Conservation (phyloP, 176 grass and related monocot species). For the Oryza rufipogon region DNA sequence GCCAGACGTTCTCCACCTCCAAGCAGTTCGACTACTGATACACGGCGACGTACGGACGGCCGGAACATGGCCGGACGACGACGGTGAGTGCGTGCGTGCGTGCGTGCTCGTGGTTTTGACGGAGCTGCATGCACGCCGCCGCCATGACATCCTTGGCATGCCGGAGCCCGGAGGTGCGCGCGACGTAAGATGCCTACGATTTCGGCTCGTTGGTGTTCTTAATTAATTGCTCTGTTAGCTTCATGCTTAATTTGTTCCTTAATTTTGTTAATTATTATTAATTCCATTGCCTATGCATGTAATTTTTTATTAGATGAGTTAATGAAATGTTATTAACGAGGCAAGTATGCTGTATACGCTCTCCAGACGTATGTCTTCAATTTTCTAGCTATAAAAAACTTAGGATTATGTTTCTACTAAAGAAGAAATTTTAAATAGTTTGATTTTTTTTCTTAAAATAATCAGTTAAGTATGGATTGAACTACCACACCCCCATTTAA, state of each 20-base stretch:
- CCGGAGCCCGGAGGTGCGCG: slow-evolving; percentile 23
- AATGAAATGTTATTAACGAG: too few relatives aligned
- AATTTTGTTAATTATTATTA: too few relatives aligned
- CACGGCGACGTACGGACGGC: background rate
- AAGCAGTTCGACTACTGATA: slow-evolving; percentile 55
- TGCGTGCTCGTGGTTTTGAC: slow-evolving; percentile 38
- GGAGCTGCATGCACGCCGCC: slow-evolving; percentile 15
- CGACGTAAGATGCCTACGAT: background rate
- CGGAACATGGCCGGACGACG: background rate
- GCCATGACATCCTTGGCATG: slow-evolving; percentile 27
- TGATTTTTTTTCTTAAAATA: background rate
- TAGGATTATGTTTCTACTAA: too few relatives aligned
- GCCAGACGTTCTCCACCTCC: slow-evolving; percentile 48
- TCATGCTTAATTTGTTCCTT: too few relatives aligned
- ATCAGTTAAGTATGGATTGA: background rate
- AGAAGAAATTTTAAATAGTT: background rate
- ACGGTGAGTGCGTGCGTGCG: background rate
- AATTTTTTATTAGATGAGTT: too few relatives aligned
- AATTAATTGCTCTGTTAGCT: too few relatives aligned
- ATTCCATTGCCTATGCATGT: too few relatives aligned
- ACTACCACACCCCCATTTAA: background rate
- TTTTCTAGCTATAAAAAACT: too few relatives aligned
- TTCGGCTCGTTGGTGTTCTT: background rate
- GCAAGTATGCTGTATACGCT: too few relatives aligned
- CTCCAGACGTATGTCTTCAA: too few relatives aligned